Evolutionary conservation across 345 rosid genomes (phyloP).

Genomic region (Eucalyptus rudis): DNA sequence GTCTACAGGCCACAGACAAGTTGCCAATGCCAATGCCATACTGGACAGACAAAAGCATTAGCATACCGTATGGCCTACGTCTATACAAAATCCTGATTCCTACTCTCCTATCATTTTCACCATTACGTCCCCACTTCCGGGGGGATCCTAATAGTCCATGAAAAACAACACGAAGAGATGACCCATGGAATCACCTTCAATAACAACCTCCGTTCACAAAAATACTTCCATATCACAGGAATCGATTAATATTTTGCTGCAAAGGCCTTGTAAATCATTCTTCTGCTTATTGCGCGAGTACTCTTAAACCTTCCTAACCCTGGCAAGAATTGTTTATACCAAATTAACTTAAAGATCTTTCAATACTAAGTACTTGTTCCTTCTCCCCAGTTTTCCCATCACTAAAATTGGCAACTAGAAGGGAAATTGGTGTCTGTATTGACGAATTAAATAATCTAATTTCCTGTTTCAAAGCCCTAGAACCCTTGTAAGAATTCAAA

Average conservation of each 20-base stretch:
- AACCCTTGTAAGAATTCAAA: neutral
- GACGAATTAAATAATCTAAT: neutral
- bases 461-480: neutral
- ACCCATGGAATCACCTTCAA: neutral
- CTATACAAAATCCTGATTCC: neutral
- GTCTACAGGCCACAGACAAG: neutral
- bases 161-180: neutral
- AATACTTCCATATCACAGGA: neutral
- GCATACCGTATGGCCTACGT: neutral
- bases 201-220: neutral
- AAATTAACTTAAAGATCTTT: neutral
- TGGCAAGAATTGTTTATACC: neutral
- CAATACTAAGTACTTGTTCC: neutral
- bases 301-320: neutral
- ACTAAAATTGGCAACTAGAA: neutral
- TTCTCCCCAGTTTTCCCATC: neutral
- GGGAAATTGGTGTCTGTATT: neutral
- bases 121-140: too few species aligned
- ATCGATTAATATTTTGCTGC: neutral
- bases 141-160: neutral
- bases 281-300: neutral
- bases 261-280: neutral
- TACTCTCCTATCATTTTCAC: neutral
- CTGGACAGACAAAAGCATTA: neutral
- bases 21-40: neutral